Percentiles rank a stretch among this genome's conserved stretches.
These are phyloP conservation scores for Saraca asoca DNA, from an alignment of 331 rosid species.

Conservation along the genomic window DNA sequence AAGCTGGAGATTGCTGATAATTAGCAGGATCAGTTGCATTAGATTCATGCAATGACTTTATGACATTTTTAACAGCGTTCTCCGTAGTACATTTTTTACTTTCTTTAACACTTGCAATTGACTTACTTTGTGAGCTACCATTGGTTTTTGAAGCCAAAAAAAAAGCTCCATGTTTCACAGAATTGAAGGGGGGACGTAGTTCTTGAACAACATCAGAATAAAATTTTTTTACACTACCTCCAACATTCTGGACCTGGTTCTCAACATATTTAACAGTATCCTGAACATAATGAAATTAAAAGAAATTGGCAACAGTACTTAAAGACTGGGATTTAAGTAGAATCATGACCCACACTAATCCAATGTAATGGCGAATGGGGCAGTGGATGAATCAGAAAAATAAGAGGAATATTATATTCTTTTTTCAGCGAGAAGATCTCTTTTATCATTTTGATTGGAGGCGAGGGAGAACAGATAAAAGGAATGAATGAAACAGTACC, in stretches of 20 bases:
- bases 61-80: conserved; percentile 31
- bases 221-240: conserved; percentile 66
- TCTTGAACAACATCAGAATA: conserved; percentile 71
- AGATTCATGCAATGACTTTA: conserved; percentile 36
- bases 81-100: conserved; percentile 33
- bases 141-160: conserved; percentile 35
- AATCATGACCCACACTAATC: background rate
- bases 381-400: conserved; percentile 12
- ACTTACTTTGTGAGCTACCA: conserved; percentile 20
- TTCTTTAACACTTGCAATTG: background rate
- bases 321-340: conserved; percentile 15
- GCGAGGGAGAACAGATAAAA: conserved; percentile 18
- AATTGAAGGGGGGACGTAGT: conserved; percentile 45
- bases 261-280: conserved; percentile 71
- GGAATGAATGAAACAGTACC: conserved; percentile 45
- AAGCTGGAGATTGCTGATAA: conserved; percentile 38
- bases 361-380: no score
- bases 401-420: background rate
- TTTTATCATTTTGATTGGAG: no score
- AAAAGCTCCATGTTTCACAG: conserved; percentile 45
- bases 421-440: background rate
- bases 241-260: conserved; percentile 65
- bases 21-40: conserved; percentile 34
- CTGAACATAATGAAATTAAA: conserved; percentile 46
- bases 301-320: conserved; percentile 21